These are phyloP conservation scores for Gentiana macrophylla DNA, from an alignment of 257 asterid genomes.

Conservation along the genomic window DNA sequence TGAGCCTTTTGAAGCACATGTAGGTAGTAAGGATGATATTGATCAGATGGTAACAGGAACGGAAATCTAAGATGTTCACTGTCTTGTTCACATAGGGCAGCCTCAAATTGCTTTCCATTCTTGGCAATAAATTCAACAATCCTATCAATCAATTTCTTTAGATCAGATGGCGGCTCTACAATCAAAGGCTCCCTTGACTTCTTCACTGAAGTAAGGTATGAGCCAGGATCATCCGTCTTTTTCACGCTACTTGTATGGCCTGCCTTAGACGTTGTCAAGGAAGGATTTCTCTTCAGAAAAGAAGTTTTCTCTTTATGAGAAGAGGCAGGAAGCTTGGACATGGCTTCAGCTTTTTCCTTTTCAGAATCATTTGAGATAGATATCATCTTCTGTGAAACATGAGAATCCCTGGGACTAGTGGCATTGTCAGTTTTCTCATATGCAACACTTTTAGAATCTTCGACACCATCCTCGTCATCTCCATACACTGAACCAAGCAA, in stretches of 20 bases:
- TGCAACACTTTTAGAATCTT: constrained; percentile 13
- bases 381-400: constrained; percentile 24
- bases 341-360: constrained; percentile 21
- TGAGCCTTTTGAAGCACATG: constrained; percentile 51
- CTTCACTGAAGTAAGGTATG: constrained; percentile 19
- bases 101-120: constrained; percentile 84
- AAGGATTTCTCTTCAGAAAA: constrained; percentile 51
- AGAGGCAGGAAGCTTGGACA: constrained; percentile 20
- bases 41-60: constrained; percentile 74
- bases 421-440: constrained; percentile 11
- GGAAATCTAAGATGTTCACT: constrained; percentile 58
- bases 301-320: constrained; percentile 40
- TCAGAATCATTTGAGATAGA: constrained; percentile 18
- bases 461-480: constrained; percentile 83
- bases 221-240: constrained; percentile 31
- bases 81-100: constrained; percentile 72
- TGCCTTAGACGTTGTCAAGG: constrained; percentile 27
- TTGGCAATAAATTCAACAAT: constrained; percentile 63
- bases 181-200: constrained; percentile 31
- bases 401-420: constrained; percentile 17
- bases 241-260: constrained; percentile 18
- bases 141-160: constrained; percentile 62
- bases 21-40: constrained; percentile 68
- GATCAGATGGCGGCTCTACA: constrained; percentile 74
- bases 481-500: constrained; percentile 93